Percentiles rank a stretch among this genome's conserved stretches.
Evolutionary conservation across 106 monocot species (phyloP).

Genomic region (Xerophyta viscosa): DNA sequence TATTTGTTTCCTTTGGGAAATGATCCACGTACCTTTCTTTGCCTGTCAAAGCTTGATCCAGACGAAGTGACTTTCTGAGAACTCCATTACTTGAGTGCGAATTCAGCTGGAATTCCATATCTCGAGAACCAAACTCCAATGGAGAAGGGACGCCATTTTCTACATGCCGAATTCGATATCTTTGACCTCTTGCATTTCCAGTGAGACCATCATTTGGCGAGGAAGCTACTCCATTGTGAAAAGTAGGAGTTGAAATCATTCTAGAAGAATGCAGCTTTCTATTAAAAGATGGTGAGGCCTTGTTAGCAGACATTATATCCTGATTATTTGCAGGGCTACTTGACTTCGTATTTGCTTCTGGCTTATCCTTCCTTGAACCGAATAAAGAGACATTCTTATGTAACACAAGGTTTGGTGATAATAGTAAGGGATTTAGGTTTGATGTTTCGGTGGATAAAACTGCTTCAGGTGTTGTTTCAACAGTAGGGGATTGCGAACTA

Average conservation of each 20-base stretch:
- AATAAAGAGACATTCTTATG: conserved; percentile 12
- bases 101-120: conserved; percentile 1
- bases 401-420: conserved; percentile 21
- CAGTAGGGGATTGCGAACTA: conserved; percentile 8
- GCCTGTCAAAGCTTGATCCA: not conserved
- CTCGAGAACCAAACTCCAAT: conserved; percentile 7
- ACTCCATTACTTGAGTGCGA: conserved; percentile 12
- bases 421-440: conserved; percentile 10
- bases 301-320: conserved; percentile 6
- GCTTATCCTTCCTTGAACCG: conserved; percentile 11
- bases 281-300: conserved; percentile 21
- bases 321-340: conserved; percentile 4
- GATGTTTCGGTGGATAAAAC: conserved; percentile 4
- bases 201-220: conserved; percentile 4
- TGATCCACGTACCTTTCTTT: conserved; percentile 9
- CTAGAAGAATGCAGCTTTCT: conserved; percentile 7
- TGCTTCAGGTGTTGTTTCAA: conserved; percentile 12
- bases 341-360: not conserved
- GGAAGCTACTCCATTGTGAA: conserved; percentile 13
- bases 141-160: conserved; percentile 10
- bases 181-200: conserved; percentile 1
- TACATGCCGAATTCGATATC: conserved; percentile 7
- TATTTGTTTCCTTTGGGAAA: conserved; percentile 8
- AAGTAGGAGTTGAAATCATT: conserved; percentile 8
- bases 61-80: conserved; percentile 5